Evolutionary conservation across 371 early-diverging fungal genomes (phyloP), one percentile per base, ranked within the genome.

Genomic region (Blyttiomyces sp.): DNA sequence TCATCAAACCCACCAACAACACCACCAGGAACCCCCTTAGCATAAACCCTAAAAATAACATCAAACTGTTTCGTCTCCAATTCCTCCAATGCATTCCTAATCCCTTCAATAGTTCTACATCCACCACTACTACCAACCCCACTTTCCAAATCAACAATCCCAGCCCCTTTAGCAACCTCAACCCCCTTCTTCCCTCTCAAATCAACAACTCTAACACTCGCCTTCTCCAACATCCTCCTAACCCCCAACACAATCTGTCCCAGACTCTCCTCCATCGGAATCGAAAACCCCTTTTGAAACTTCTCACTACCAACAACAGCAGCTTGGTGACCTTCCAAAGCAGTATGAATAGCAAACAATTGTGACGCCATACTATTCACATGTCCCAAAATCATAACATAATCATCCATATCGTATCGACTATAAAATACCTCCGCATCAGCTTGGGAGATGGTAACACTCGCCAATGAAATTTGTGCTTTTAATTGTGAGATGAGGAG

Each of bases 321-420:
- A 17, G 4, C 42, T 44, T 63, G 51, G 49, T 43, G 16, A 16
- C 43, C 26, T 7, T 19, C 34, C 19, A 68, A 21, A 27, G 52
- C 59, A 23, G 63, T 68, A 43, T 68, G 28, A 19, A 68, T 31
- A 13, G 68, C 59, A 13, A 49, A 53, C 46, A 68, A 23, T 23
- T 46, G 43, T 9, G 54, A 23, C 5, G 51, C 35, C 11, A 63
- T 13, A 21, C 32, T 13, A 49, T 42, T 53, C 30, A 50, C 35
- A 23, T 17, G 9, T 9, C 27, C 30, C 27, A 67, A 13, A 11
- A 61, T 9, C 21, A 19, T 23, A 1, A 23, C 21, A 43, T 58
- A 62, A 43, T 62, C 54, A n/a, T 42, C 33, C 44, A 59, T 33
- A 2, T 30, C 19, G 43, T 42, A 58, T 27, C 49, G 24, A 17